Base-by-base conservation (phyloP, 176 grass and related monocot genomes). In the Ampelocalamus luodianensis region DNA sequence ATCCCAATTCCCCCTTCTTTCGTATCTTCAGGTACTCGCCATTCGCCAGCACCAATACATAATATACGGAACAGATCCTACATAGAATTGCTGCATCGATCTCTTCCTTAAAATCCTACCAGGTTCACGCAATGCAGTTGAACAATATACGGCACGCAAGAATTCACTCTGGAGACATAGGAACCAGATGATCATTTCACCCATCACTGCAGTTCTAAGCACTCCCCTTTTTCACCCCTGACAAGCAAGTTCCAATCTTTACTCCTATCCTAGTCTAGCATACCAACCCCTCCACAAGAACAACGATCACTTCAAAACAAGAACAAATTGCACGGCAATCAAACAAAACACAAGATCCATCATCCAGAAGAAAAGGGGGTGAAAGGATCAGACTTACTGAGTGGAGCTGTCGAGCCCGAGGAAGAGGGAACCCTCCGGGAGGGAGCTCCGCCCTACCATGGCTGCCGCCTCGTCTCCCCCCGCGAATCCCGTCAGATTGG, bases 381-480 rank as follows among this genome's bases (percentile, higher is more conserved):
- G 3, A 40, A 26, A 60, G 54, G 46, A 48, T 15, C 32, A 9
- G 45, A 51, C 93, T 90, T 73, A 98, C 96, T 98, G 96, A 14
- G 96, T 98, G 50, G 96, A 98, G 86, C 91, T 94, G 80, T 98
- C 96, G 44, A 98, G 83, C 83, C 93, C 96, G 27, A 98, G 96
- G 83, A 98, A 98, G 23, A 95, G 91, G 4, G 89, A 75, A 38
- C 91, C 96, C n/a, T 85, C 88, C 49, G 93, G 91, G 72, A 98
- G 85, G 39, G 89, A 74, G 50, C 80, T 78, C 27, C 80, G 84
- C 12, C 85, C 85, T 16, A 65, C 42, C 89, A 90, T 90, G 85
- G 80, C 74, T 17, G 79, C 79, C 49, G 79, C 15, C 80, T 82
- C 45, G 62, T 40, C 45, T 49, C 0, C 72, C 78, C 44, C 4